phyloP scores from a whole-genome alignment of 192 early-diverging fungal genomes.

The Mortierella antarctica region DNA sequence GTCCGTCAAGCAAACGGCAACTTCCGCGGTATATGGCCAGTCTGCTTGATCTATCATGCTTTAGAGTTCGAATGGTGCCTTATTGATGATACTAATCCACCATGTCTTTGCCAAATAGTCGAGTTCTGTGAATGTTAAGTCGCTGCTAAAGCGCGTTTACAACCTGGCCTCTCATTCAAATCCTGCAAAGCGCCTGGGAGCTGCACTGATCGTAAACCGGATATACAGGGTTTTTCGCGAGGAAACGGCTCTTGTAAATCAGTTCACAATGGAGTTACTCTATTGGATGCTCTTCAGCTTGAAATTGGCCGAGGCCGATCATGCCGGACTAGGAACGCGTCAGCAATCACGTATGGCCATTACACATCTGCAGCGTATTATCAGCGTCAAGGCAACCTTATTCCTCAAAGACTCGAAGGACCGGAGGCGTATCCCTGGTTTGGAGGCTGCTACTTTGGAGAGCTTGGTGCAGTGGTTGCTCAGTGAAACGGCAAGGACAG shows the following conservation, averaged over 20 bases:
- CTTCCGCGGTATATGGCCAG: slow-evolving; percentile 37
- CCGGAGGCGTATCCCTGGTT: slow-evolving; percentile 62
- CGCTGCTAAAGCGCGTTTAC: slow-evolving; percentile 74
- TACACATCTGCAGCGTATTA: slow-evolving; percentile 68
- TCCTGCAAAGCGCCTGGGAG: slow-evolving; percentile 73
- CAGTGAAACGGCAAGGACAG: slow-evolving; percentile 58
- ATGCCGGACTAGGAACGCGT: slow-evolving; percentile 65
- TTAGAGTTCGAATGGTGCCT: neutral
- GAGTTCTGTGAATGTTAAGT: slow-evolving; percentile 77
- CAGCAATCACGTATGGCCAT: slow-evolving; percentile 65
- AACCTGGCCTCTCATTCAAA: slow-evolving; percentile 69
- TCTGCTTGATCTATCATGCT: neutral
- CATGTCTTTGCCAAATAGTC: slow-evolving; percentile 27
- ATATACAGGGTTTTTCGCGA: slow-evolving; percentile 79
- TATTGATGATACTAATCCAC: neutral
- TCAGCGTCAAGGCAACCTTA: slow-evolving; percentile 60
- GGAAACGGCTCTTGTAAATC: slow-evolving; percentile 69
- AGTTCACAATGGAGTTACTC: slow-evolving; percentile 75
- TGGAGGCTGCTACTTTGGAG: slow-evolving; percentile 55
- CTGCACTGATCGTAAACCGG: slow-evolving; percentile 73
- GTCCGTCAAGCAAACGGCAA: slow-evolving; percentile 75
- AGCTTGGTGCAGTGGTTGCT: slow-evolving; percentile 70
- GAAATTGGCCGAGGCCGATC: slow-evolving; percentile 69
- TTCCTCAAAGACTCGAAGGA: slow-evolving; percentile 56
- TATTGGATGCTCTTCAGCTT: slow-evolving; percentile 74